Conservation (phyloP, 1,139 yeast genomes). For the Wickerhamomyces sp. region DNA sequence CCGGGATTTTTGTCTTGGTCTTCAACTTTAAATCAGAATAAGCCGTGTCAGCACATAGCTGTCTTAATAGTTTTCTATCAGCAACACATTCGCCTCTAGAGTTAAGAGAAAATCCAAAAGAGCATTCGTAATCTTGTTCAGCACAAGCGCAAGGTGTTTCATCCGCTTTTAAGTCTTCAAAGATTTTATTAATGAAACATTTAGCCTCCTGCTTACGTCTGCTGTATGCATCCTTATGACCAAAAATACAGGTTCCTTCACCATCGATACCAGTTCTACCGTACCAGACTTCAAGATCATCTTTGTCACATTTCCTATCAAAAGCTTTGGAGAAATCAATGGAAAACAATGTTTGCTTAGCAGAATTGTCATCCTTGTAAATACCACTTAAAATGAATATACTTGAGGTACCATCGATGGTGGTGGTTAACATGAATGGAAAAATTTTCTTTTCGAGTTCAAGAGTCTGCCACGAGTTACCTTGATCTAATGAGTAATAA, state of each 20-base stretch:
- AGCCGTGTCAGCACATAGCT: slow-evolving; percentile 29
- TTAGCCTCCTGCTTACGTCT: slow-evolving; percentile 67
- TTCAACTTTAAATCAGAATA: slow-evolving; percentile 17
- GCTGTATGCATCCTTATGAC: slow-evolving; percentile 61
- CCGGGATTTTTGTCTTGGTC: slow-evolving; percentile 38
- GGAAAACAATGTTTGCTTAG: slow-evolving; percentile 27
- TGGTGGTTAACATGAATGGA: slow-evolving; percentile 49
- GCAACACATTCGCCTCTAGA: slow-evolving; percentile 53
- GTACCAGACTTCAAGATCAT: slow-evolving; percentile 67
- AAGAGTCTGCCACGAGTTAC: slow-evolving; percentile 54
- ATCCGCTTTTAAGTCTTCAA: slow-evolving; percentile 51
- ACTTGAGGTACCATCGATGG: slow-evolving; percentile 71
- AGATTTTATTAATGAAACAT: slow-evolving; percentile 63
- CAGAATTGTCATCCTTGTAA: slow-evolving; percentile 25
- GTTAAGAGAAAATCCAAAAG: slow-evolving; percentile 45
- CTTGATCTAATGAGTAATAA: slow-evolving; percentile 71
- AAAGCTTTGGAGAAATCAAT: slow-evolving; percentile 63
- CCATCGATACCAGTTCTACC: slow-evolving; percentile 48
- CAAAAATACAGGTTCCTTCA: slow-evolving; percentile 64
- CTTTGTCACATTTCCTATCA: slow-evolving; percentile 45
- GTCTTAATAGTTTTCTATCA: slow-evolving; percentile 26
- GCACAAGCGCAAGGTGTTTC: slow-evolving; percentile 67
- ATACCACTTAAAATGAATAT: slow-evolving; percentile 55
- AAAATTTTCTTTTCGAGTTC: slow-evolving; percentile 44
- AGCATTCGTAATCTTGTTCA: slow-evolving; percentile 69